These are phyloP conservation scores for Penicillium verrucosum DNA, from an alignment of 2,329 filamentous ascomycete species.

Conservation along the genomic window DNA sequence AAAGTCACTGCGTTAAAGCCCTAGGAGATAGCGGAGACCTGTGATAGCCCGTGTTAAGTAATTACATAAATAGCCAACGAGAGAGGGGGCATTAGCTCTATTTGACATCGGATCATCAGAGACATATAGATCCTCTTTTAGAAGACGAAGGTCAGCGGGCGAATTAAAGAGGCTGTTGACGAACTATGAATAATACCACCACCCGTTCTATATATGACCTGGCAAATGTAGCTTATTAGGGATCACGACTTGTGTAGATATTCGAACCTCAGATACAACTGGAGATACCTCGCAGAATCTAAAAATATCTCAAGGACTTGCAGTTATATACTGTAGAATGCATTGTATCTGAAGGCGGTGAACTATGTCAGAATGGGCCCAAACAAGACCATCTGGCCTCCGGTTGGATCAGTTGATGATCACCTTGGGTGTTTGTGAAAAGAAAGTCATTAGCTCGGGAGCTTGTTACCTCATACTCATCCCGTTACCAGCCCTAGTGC, in stretches of 20 bases:
- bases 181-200: too few species aligned
- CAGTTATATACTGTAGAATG: neutral
- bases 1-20: too few species aligned
- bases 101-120: too few species aligned
- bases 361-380: constrained; percentile 30
- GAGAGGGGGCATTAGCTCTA: too few species aligned
- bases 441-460: neutral
- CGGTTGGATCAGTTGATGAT: neutral
- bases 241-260: neutral
- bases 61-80: too few species aligned
- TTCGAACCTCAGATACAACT: neutral
- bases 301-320: neutral
- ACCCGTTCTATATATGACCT: too few species aligned
- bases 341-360: constrained; percentile 31
- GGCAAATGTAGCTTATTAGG: neutral
- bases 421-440: neutral
- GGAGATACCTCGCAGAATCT: neutral
- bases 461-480: neutral
- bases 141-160: too few species aligned
- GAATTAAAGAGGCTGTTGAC: too few species aligned
- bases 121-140: too few species aligned
- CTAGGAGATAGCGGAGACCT: too few species aligned
- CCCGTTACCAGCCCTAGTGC: neutral
- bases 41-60: too few species aligned
- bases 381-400: constrained; percentile 36